Base-by-base conservation (phyloP, 2,329 filamentous ascomycete genomes). In the Neoascochyta sp. region DNA sequence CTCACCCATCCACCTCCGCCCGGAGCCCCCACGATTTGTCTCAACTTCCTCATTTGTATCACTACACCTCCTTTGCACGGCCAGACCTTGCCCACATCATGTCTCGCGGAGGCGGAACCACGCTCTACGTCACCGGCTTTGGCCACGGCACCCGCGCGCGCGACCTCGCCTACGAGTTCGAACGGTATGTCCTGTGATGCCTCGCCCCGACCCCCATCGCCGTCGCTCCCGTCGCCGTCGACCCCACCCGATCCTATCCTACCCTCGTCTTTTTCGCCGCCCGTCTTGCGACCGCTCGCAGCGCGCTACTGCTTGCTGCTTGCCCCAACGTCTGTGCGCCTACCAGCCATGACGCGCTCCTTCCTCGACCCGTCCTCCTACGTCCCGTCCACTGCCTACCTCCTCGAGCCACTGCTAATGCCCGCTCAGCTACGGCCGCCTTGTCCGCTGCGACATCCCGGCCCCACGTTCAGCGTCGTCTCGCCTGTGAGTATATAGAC, bases 101-200 rank as follows among this genome's bases (percentile, higher is more conserved):
- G 88, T 95, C 89, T 80, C 86, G 88, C 64, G 81, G 85, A 66
- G 81, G 85, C 66, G 83, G 87, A 55, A 93, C 86, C 41, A 96
- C 90, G 36, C 86, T 96, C 54, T 96, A 96, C 75, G 90, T 96
- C 69, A 95, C 89, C 63, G 92, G 92, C 78, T 98, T 98, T 70
- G 93, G 90, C 78, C 88, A 95, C 71, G 88, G 90, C 68, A 95
- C 90, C 68, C 87, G 92, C 75, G 88, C 92, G 68, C 87, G 92
- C 80, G 89, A 98, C 76, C 86, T 96, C 68, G 88, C 90, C 75
- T 95, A 94, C 85, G 90, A 96, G 78, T 96, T 96, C 85, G 90
- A 96, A 89, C 88, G 90, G 87, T 95, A 95, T 80, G 89, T 94
- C 76, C 75, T 68, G 72, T 69, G 71, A 41, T 61, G 59, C 54